Base-by-base conservation (phyloP, 2,329 filamentous ascomycete genomes). In the Colletotrichum sp. region DNA sequence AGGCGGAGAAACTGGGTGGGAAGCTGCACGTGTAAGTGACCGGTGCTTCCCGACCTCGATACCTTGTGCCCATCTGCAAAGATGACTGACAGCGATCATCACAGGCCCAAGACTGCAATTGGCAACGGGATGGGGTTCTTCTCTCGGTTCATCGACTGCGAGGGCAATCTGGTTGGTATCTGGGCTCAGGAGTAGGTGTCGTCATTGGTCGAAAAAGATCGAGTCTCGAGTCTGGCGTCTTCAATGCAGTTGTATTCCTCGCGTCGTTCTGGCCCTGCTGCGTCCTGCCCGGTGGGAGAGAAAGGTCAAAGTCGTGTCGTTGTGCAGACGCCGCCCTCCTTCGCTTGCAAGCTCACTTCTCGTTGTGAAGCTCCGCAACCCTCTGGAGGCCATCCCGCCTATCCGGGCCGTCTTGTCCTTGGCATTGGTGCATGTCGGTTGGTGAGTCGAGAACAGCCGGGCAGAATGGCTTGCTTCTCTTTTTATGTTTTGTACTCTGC, bases 91-190 rank as follows among this genome's bases (percentile, higher is more conserved):
- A 15, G 19, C 19, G 12, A 22, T 36, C 19, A 13, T 22, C 13
- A 12, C 22, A 86, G 85, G 29, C 82, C 82, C 30, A 86, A 85
- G 80, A 85, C 83, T 6, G 79, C 79, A 25, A 84, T 85, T 72
- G 82, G 81, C 27, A 80, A 79, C 15, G 79, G 78, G 15, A 84
- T 83, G 83, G 85, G 84, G 1, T 81, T 78, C 73, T 84, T 83
- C 75, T 84, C 83, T 44, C 82, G 84, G 4, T 81, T 86, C 55
- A 78, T 86, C 63, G 84, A 86, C 75, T 81, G 80, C 12, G 85
- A 87, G 78, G 84, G 83, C n/a, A 86, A 86, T 75, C 77, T 84
- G 79, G 79, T 84, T 57, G 82, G 84, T 30, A 76, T 84, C 36
- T 85, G 82, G 83, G 82, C 83, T 67, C 79, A 81, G 75, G 78